phyloP scores from a whole-genome alignment of 2,329 filamentous ascomycete genomes.

The Pezizomycotina sp. region DNA sequence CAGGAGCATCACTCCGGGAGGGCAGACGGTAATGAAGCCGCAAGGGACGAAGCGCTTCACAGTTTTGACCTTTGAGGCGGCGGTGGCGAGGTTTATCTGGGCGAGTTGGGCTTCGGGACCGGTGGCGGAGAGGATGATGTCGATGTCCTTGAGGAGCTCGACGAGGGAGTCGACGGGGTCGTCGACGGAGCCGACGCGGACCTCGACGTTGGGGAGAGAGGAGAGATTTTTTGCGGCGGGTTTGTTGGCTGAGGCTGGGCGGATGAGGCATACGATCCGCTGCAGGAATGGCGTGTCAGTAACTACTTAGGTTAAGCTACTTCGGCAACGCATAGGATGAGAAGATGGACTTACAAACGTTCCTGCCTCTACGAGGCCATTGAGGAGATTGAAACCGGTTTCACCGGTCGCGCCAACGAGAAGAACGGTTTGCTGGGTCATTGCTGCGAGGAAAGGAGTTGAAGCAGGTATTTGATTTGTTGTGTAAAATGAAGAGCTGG shows the following conservation, averaged over 20 bases:
- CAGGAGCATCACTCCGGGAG: conserved; percentile 28
- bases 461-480: no score
- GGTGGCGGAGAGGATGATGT: conserved; percentile 35
- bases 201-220: conserved; percentile 31
- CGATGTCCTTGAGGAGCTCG: conserved; percentile 31
- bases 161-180: conserved; percentile 32
- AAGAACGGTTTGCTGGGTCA: no score
- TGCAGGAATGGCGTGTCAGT: conserved; percentile 22
- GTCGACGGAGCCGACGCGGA: conserved; percentile 33
- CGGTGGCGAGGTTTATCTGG: conserved; percentile 35
- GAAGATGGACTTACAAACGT: no score
- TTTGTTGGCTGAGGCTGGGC: conserved; percentile 35
- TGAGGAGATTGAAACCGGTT: no score
- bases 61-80: conserved; percentile 35
- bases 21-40: conserved; percentile 34
- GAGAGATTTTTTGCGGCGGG: conserved; percentile 32
- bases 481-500: no score
- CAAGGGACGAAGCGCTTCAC: conserved; percentile 39
- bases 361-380: no score
- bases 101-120: conserved; percentile 28
- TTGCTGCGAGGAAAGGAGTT: no score
- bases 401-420: no score
- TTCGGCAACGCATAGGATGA: no score
- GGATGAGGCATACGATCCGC: conserved; percentile 36
- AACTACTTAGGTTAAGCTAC: no score